These are phyloP conservation scores for Hortaea werneckii DNA, from an alignment of 2,329 filamentous ascomycete species.

Conservation along the genomic window DNA sequence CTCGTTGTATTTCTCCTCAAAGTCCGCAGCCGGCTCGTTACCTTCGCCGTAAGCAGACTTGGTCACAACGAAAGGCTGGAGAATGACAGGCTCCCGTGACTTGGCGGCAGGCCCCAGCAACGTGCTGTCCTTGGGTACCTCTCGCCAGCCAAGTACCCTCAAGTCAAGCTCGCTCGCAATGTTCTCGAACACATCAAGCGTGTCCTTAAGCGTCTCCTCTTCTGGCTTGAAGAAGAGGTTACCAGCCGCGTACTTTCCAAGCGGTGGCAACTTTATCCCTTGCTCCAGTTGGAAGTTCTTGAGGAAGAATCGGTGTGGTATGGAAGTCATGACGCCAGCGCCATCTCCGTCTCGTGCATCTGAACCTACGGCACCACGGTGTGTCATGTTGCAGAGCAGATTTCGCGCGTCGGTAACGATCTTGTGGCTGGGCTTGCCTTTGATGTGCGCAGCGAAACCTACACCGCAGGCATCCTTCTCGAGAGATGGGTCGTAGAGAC, in stretches of 20 bases:
- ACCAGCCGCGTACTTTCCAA: slow-evolving; percentile 90
- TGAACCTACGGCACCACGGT: slow-evolving; percentile 94
- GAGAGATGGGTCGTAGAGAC: slow-evolving; percentile 88
- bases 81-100: slow-evolving; percentile 87
- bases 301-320: slow-evolving; percentile 95
- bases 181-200: slow-evolving; percentile 86
- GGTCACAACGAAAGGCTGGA: slow-evolving; percentile 91
- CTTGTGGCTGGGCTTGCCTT: slow-evolving; percentile 94
- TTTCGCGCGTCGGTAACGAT: slow-evolving; percentile 96
- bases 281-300: slow-evolving; percentile 96
- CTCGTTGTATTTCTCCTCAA: slow-evolving; percentile 73
- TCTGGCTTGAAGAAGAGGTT: slow-evolving; percentile 99
- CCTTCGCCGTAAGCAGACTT: slow-evolving; percentile 74
- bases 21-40: slow-evolving; percentile 65
- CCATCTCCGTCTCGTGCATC: slow-evolving; percentile 97
- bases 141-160: slow-evolving; percentile 89
- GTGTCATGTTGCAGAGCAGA: slow-evolving; percentile 99
- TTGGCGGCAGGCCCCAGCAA: slow-evolving; percentile 85
- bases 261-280: slow-evolving; percentile 72
- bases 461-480: slow-evolving; percentile 99
- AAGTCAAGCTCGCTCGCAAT: slow-evolving; percentile 80
- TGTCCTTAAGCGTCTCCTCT: slow-evolving; percentile 77
- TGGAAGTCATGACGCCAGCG: slow-evolving; percentile 98
- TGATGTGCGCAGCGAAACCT: slow-evolving; percentile 97
- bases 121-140: slow-evolving; percentile 86